A percentile compares a stretch with the other conserved stretches of the same genome.
Evolutionary conservation across 2,329 filamentous ascomycete species (phyloP).

Genomic region (Hypoxylon sp.): DNA sequence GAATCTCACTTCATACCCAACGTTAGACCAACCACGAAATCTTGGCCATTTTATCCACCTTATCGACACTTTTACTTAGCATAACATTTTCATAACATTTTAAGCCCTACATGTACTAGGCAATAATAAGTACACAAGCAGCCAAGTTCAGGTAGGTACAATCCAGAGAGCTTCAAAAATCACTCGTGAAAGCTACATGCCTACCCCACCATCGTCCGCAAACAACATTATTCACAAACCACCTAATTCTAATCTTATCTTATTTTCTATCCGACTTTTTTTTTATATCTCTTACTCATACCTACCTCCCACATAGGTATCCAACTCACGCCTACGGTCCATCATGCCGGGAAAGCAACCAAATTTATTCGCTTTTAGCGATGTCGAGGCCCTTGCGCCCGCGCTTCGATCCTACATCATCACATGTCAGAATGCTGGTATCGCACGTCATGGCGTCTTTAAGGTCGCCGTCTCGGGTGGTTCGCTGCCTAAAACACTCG

Average conservation of each 20-base stretch:
- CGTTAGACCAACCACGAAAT: constrained; percentile 14
- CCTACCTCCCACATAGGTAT: constrained; percentile 11
- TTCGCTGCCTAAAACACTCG: constrained; percentile 89
- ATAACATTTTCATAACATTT: constrained; percentile 4
- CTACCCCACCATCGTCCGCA: constrained; percentile 36
- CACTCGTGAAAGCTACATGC: constrained; percentile 39
- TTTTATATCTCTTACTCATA: constrained; percentile 14
- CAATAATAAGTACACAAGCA: constrained; percentile 9
- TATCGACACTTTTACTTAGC: constrained; percentile 6
- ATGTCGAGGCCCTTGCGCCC: constrained; percentile 77
- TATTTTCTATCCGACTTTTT: constrained; percentile 1
- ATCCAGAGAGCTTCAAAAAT: constrained; percentile 28
- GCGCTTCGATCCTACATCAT: constrained; percentile 88
- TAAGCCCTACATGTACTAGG: neutral
- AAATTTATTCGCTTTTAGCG: constrained; percentile 85
- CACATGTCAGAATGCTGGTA: constrained; percentile 82
- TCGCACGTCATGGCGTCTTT: constrained; percentile 86
- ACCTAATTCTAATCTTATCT: constrained; percentile 16
- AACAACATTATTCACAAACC: constrained; percentile 24
- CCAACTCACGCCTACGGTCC: constrained; percentile 27
- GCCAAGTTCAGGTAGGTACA: constrained; percentile 15
- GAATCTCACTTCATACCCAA: constrained; percentile 14
- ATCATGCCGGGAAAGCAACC: constrained; percentile 70
- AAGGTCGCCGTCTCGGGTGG: constrained; percentile 95
- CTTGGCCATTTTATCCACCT: constrained; percentile 11